Evolutionary conservation across 495 filamentous ascomycete species (phyloP).

Genomic region (Saxophila tyrrhenica): DNA sequence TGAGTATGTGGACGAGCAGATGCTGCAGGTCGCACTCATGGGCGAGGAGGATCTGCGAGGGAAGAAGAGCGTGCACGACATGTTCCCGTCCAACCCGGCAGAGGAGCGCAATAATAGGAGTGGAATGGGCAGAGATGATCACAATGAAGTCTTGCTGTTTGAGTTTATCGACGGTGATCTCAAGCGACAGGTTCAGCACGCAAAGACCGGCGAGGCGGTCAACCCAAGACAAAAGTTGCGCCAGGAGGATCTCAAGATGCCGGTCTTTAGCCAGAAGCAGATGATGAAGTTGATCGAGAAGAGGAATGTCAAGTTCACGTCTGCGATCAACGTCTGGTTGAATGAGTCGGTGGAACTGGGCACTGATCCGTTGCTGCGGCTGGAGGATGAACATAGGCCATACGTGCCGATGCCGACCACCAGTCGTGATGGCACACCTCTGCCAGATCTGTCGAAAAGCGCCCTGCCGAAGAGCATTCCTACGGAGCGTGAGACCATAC

Average conservation of each 20-base stretch:
- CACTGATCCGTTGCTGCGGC: conserved; percentile 53
- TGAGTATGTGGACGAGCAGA: conserved; percentile 72
- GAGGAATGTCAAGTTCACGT: conserved; percentile 71
- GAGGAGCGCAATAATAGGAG: conserved; percentile 19
- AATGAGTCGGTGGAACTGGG: conserved; percentile 55
- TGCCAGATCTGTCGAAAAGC: conserved; percentile 22
- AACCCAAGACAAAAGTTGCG: conserved; percentile 51
- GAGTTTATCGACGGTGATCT: conserved; percentile 89
- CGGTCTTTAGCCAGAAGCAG: conserved; percentile 84
- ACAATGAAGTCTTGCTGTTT: conserved; percentile 65
- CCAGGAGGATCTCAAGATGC: conserved; percentile 83
- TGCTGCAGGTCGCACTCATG: conserved; percentile 64
- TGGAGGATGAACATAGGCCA: conserved; percentile 41
- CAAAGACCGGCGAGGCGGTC: conserved; percentile 58
- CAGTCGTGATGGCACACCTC: conserved; percentile 40
- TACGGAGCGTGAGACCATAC: conserved; percentile 65
- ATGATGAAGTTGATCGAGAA: conserved; percentile 87
- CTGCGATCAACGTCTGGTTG: conserved; percentile 67
- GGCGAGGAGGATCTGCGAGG: conserved; percentile 45
- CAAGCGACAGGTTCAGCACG: conserved; percentile 61
- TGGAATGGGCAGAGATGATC: conserved; percentile 30
- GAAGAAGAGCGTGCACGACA: conserved; percentile 35
- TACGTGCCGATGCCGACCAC: conserved; percentile 41
- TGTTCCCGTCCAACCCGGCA: conserved; percentile 15
- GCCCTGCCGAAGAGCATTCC: conserved; percentile 60